Evolutionary conservation across 1,284 basidiomycete species (phyloP), one percentile per base, ranked within the genome.

Genomic region (Psilocybe mexicana): DNA sequence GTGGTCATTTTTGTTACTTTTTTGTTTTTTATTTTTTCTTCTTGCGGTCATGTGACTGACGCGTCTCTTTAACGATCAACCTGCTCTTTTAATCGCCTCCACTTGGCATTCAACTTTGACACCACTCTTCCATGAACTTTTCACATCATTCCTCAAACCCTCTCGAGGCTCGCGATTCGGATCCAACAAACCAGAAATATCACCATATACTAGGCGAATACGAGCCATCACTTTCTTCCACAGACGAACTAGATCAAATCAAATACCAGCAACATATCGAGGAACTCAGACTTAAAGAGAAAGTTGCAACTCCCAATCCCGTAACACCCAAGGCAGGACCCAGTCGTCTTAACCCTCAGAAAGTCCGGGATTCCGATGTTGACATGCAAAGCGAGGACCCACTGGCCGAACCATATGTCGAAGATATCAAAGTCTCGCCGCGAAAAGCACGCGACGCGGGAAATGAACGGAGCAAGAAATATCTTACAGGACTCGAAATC

Each of bases 71-170:
- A 53, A 58, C 47, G 28, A 43, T 54, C 18, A 54, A 40, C 18
- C 36, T 26, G 35, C 18, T 14, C 14, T n/a, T 11, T 46, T 23
- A 8, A 33, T 33, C 30, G 4, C 8, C 1, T 45, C 3, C 28
- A 11, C 26, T 30, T 52, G 36, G 26, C 51, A 28, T 70, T 74
- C 71, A 63, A 70, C 36, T 35, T 48, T 40, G 38, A 33, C 42
- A 64, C 72, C n/a, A 57, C 63, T 35, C 25, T 28, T 43, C 44
- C 40, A 62, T 58, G 58, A 43, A 58, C 33, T 74, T 91, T 63
- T 90, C 90, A 8, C 86, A 87, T 63, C 90, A 92, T 67, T 87
- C 87, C 11, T 91, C 89, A 44, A 92, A 92, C 66, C 89, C 89
- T 2, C 79, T 91, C 48, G 88, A 92, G 65, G 81, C 84, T 18